Base-by-base conservation (phyloP, 331 rosid genomes). In the Spiraea crenata region DNA sequence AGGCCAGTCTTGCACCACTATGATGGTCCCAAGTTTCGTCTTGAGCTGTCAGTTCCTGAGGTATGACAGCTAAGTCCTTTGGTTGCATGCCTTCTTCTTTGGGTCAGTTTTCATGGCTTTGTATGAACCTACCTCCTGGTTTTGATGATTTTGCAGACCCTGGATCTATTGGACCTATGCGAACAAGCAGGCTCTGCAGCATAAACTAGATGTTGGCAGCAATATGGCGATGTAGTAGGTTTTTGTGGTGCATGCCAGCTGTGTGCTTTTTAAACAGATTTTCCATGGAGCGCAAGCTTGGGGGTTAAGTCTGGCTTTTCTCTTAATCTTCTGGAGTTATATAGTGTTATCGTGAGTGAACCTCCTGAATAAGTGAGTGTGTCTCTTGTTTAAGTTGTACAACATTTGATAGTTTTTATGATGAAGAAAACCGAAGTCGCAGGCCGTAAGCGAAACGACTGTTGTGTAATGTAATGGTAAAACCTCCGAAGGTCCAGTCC, bases 21-120 rank as follows among this genome's bases (percentile, higher is more conserved):
- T 56, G 99, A 95, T 65, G 99, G 99, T 70, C 99, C 99, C 59
- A 95, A 95, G 86, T 95, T 95, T 75, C 99, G 99, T 44, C 99
- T 95, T 60, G 99, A 95, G 91, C 88, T 95, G 76, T 95, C 99
- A 41, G 90, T 95, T 67, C 99, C 99, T 2, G 99, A 95, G 96
- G 99, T 95, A 78, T 40, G 73, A 57, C 55, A 12, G 12, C 31
- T 60, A 17, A 11, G 4, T 13, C 31, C 12, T 25, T 10, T 8
- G 16, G 13, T 71, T 38, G 34, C 66, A 5, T 16, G 34, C 14
- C 50, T 57, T 14, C 42, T 13, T 59, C 47, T 9, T 12, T 31
- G 0, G 17, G 6, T 49, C 17, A 38, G 4, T 55, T 38, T 20
- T 7, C 37, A 40, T 39, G 12, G n/a, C 15, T 6, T 60, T 12